These are phyloP conservation scores for Phytopythium sindhum DNA, from an alignment of 352 stramenopile species.

Conservation along the genomic window DNA sequence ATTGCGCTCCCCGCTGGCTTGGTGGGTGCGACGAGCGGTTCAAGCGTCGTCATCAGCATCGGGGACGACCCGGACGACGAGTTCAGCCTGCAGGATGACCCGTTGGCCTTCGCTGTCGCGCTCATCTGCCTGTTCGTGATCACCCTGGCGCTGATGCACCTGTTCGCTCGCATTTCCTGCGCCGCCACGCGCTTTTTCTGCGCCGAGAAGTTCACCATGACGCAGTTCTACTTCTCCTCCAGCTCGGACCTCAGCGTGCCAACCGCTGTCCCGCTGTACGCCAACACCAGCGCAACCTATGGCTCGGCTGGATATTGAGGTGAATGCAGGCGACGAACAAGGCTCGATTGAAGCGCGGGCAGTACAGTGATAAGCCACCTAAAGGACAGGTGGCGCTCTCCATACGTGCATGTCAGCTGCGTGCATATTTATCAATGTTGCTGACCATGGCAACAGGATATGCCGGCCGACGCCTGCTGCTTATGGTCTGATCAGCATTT, in stretches of 20 bases:
- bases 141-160: constrained; percentile 46
- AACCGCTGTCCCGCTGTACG: constrained; percentile 14
- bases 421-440: too few species aligned
- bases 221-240: constrained; percentile 7
- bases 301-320: constrained; percentile 3
- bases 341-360: too few species aligned
- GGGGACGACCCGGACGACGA: constrained; percentile 18
- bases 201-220: constrained; percentile 45
- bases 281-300: constrained; percentile 8
- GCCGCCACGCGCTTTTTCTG: constrained; percentile 62
- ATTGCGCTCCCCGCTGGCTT: constrained; percentile 27
- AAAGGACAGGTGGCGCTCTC: not conserved
- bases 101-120: constrained; percentile 36
- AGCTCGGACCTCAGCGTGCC: constrained; percentile 11
- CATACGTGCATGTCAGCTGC: too few species aligned
- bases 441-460: too few species aligned
- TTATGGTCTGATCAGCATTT: too few species aligned
- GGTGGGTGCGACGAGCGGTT: constrained; percentile 13
- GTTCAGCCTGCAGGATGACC: constrained; percentile 31
- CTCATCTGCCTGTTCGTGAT: constrained; percentile 49
- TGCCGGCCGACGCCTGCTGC: too few species aligned
- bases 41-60: constrained; percentile 20
- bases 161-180: constrained; percentile 41
- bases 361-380: not conserved
- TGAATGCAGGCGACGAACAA: too few species aligned